phyloP scores from a whole-genome alignment of 129 eudicot species.

The Artemisia annua region DNA sequence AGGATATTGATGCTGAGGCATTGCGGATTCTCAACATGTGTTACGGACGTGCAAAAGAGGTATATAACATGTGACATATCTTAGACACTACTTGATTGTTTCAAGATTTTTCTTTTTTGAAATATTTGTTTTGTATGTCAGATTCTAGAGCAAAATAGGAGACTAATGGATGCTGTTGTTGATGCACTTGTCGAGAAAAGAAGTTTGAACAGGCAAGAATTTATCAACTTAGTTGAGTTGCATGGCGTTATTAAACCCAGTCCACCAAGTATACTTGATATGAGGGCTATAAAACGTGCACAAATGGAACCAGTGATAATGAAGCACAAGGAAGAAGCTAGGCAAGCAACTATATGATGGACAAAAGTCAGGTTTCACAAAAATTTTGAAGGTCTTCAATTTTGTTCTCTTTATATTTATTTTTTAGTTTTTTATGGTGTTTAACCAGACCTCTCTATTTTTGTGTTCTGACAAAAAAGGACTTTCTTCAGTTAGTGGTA shows the following conservation, averaged over 20 bases:
- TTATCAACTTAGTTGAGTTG: conserved; percentile 54
- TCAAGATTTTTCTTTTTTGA: conserved; percentile 1
- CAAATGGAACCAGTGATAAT: conserved; percentile 50
- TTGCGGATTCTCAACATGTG: conserved; percentile 59
- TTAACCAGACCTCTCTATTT: too few relatives aligned
- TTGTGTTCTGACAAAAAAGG: too few relatives aligned
- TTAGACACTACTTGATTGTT: conserved; percentile 3
- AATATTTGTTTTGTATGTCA: conserved; percentile 16
- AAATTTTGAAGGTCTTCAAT: neutral
- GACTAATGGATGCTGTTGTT: conserved; percentile 73
- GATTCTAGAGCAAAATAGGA: conserved; percentile 67
- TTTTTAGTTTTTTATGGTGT: too few relatives aligned
- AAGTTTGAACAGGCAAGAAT: conserved; percentile 72
- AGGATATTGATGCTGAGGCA: conserved; percentile 89
- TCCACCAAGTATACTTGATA: conserved; percentile 68
- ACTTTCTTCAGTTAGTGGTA: neutral
- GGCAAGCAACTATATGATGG: conserved; percentile 2
- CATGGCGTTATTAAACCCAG: conserved; percentile 66
- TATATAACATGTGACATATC: conserved; percentile 6
- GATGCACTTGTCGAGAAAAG: conserved; percentile 66
- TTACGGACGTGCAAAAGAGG: conserved; percentile 78
- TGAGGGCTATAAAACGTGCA: conserved; percentile 51
- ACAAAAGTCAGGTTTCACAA: neutral
- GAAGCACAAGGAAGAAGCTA: conserved; percentile 45
- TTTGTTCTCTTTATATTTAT: neutral